Evolutionary conservation across 768 basidiomycete genomes (phyloP).

Genomic region (Tylopilus subfusipes): DNA sequence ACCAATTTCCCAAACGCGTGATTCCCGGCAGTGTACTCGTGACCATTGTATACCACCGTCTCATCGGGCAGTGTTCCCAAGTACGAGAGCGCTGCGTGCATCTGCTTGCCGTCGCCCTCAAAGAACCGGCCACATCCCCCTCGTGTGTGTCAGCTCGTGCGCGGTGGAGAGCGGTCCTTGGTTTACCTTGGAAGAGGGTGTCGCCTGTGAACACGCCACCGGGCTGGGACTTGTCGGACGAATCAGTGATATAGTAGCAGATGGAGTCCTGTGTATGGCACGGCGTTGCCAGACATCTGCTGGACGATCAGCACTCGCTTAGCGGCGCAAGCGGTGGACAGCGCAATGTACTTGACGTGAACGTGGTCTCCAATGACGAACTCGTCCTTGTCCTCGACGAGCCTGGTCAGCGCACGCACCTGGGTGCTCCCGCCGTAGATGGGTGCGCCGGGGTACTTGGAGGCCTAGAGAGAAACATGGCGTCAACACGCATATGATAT

Average conservation of each 20-base stretch:
- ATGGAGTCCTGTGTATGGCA: constrained; percentile 98
- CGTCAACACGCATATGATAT: background rate
- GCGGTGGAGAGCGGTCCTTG: background rate
- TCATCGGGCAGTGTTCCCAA: constrained; percentile 72
- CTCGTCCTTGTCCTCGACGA: constrained; percentile 79
- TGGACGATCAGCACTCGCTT: constrained; percentile 5
- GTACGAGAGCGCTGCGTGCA: constrained; percentile 69
- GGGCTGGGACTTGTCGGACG: constrained; percentile 44
- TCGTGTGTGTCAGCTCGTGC: constrained; percentile 25
- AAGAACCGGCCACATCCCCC: constrained; percentile 94
- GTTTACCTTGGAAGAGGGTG: constrained; percentile 67
- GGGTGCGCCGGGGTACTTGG: constrained; percentile 42
- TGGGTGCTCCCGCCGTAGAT: constrained; percentile 79
- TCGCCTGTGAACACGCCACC: constrained; percentile 93
- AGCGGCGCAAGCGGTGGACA: constrained; percentile 4
- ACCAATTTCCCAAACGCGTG: constrained; percentile 66
- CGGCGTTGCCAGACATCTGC: constrained; percentile 79
- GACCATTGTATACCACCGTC: constrained; percentile 83
- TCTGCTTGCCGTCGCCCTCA: constrained; percentile 76
- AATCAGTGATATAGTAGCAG: constrained; percentile 73
- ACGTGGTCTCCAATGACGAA: constrained; percentile 70
- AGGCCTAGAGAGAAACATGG: constrained; percentile 36
- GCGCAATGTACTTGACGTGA: constrained; percentile 55
- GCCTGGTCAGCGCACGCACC: constrained; percentile 60
- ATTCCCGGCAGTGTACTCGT: constrained; percentile 84